Percentiles rank a stretch among this genome's conserved stretches.
phyloP scores from a whole-genome alignment of 495 filamentous ascomycete genomes.

The Lepraria neglecta region DNA sequence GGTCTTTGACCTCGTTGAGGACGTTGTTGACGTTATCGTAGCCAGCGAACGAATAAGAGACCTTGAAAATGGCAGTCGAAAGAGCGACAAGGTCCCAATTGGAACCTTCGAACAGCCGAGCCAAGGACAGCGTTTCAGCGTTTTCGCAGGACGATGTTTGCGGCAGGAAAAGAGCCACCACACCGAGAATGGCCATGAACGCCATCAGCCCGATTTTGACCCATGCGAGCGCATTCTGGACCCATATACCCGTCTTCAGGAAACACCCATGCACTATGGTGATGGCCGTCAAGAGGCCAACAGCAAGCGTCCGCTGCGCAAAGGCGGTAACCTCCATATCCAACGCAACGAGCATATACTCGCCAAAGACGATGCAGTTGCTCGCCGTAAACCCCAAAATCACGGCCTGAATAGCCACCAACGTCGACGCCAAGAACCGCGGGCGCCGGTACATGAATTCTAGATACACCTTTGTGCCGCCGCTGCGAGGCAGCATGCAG shows the following conservation, averaged over 20 bases:
- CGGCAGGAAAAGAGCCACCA: conserved; percentile 35
- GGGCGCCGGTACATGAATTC: conserved; percentile 68
- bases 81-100: conserved; percentile 51
- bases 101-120: conserved; percentile 46
- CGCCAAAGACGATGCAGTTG: conserved; percentile 64
- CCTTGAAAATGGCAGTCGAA: conserved; percentile 63
- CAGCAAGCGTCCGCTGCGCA: conserved; percentile 59
- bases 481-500: conserved; percentile 63
- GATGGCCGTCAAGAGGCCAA: conserved; percentile 59
- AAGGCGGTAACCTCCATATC: conserved; percentile 56
- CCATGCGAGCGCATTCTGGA: conserved; percentile 58
- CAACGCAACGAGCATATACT: conserved; percentile 60
- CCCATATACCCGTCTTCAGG: conserved; percentile 61
- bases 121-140: conserved; percentile 29
- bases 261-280: conserved; percentile 55
- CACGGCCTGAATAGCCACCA: conserved; percentile 62
- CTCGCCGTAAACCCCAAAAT: conserved; percentile 63
- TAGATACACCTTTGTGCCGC: conserved; percentile 71
- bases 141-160: conserved; percentile 19
- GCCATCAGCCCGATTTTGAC: conserved; percentile 63
- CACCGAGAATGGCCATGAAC: conserved; percentile 57
- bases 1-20: conserved; percentile 67
- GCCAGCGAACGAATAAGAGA: conserved; percentile 66
- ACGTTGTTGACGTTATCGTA: conserved; percentile 67
- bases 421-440: conserved; percentile 59